Evolutionary conservation across 2,329 filamentous ascomycete genomes (phyloP).

Genomic region (Talaromyces marneffei): DNA sequence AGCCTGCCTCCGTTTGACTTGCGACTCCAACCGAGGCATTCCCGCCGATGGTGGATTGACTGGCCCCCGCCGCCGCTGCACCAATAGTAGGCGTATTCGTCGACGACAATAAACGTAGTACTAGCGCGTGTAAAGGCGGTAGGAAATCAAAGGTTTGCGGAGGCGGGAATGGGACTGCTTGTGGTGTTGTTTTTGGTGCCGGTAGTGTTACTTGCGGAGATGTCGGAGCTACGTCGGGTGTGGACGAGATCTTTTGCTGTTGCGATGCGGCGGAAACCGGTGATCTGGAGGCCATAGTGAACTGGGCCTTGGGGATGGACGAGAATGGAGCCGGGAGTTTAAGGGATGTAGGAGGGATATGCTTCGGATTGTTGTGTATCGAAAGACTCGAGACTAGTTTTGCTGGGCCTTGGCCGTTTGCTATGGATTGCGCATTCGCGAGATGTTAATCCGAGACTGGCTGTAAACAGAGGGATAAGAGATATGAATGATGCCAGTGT

Average conservation of each 20-base stretch:
- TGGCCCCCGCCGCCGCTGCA: neutral
- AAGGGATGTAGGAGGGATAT: neutral
- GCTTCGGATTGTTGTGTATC: neutral
- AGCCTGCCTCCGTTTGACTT: neutral
- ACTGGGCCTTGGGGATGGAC: neutral
- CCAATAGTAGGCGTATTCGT: neutral
- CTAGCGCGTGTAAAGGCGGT: conserved; percentile 71
- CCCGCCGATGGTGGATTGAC: neutral
- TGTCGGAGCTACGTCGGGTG: conserved; percentile 28
- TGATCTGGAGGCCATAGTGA: conserved; percentile 32
- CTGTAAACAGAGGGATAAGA: neutral
- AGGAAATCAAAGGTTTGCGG: conserved; percentile 81
- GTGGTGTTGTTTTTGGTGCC: neutral
- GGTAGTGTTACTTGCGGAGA: conserved; percentile 39
- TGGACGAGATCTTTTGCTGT: conserved; percentile 32
- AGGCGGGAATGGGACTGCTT: conserved; percentile 54
- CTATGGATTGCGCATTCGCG: neutral
- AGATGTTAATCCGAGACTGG: neutral
- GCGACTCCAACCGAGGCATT: neutral
- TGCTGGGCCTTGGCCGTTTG: neutral
- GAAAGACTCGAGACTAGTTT: no score
- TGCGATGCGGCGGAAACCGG: conserved; percentile 33
- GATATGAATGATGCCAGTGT: neutral
- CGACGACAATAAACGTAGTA: conserved; percentile 60
- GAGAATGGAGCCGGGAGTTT: neutral